These are phyloP conservation scores for Diaporthe sp. DNA, from an alignment of 2,329 filamentous ascomycete genomes.

Conservation along the genomic window DNA sequence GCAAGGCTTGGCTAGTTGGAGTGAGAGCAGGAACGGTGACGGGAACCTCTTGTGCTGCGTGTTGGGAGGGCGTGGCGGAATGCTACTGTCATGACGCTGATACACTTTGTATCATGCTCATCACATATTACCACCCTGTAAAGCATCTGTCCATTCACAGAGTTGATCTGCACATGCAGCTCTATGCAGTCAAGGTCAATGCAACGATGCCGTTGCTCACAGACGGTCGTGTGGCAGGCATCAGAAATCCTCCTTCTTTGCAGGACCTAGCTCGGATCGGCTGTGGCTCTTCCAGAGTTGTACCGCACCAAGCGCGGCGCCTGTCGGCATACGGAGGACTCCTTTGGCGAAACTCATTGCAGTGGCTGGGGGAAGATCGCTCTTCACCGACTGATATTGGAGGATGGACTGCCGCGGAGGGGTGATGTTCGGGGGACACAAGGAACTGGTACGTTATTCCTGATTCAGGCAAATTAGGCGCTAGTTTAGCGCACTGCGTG, in stretches of 20 bases:
- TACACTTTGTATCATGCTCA: background rate
- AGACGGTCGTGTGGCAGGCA: background rate
- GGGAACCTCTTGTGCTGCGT: background rate
- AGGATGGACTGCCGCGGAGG: conserved; percentile 27
- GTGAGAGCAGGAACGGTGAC: background rate
- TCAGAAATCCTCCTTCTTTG: background rate
- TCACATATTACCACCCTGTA: background rate
- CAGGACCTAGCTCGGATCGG: background rate
- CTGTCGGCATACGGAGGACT: background rate
- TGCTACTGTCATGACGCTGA: background rate
- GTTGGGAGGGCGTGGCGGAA: background rate
- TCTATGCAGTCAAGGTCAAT: background rate
- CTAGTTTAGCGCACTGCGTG: conserved; percentile 32
- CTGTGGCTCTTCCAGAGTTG: background rate
- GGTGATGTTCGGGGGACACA: conserved; percentile 24
- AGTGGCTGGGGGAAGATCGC: background rate
- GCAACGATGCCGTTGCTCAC: background rate
- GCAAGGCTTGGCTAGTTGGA: background rate
- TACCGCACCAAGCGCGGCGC: conserved; percentile 8
- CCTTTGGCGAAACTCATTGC: background rate
- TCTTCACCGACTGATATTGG: conserved; percentile 21
- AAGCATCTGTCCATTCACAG: background rate
- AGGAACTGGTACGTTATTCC: conserved; percentile 32
- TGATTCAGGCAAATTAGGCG: conserved; percentile 28
- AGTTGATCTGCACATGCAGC: background rate